These are phyloP conservation scores for Pseudogymnoascus sp. DNA, from an alignment of 2,329 filamentous ascomycete genomes.

Conservation along the genomic window DNA sequence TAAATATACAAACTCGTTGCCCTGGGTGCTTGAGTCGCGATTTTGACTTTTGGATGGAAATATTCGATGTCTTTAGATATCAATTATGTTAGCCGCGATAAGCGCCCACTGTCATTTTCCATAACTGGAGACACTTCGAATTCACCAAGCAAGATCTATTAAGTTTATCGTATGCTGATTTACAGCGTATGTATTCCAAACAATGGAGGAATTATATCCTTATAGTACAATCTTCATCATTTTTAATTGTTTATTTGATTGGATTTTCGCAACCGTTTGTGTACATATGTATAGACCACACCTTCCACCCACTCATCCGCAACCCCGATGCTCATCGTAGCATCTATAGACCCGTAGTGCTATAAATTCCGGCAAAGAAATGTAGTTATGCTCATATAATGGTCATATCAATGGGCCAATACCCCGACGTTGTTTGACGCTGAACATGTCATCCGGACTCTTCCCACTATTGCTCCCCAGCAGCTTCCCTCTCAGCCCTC, in stretches of 20 bases:
- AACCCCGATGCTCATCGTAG: background rate
- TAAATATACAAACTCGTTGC: conserved; percentile 8
- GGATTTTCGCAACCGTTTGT: conserved; percentile 1
- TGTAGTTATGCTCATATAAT: background rate
- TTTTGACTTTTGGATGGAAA: conserved; percentile 4
- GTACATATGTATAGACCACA: conserved; percentile 5
- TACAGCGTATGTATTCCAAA: background rate
- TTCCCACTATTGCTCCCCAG: conserved; percentile 28
- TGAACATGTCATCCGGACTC: background rate
- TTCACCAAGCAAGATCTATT: background rate
- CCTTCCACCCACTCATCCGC: background rate
- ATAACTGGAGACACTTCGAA: background rate
- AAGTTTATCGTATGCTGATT: background rate
- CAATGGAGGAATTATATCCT: background rate
- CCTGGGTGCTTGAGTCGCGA: background rate
- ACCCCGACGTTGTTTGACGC: background rate
- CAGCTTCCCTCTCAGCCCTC: conserved; percentile 58
- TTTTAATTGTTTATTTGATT: conserved; percentile 10
- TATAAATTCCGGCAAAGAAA: background rate
- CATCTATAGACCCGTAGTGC: background rate
- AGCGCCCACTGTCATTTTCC: background rate
- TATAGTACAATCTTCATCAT: background rate
- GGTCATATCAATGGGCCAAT: background rate
- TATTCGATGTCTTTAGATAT: background rate
- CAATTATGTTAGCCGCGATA: conserved; percentile 7